Evolutionary conservation across 2,329 filamentous ascomycete species (phyloP).

Genomic region (Calcarisporium arbuscula): DNA sequence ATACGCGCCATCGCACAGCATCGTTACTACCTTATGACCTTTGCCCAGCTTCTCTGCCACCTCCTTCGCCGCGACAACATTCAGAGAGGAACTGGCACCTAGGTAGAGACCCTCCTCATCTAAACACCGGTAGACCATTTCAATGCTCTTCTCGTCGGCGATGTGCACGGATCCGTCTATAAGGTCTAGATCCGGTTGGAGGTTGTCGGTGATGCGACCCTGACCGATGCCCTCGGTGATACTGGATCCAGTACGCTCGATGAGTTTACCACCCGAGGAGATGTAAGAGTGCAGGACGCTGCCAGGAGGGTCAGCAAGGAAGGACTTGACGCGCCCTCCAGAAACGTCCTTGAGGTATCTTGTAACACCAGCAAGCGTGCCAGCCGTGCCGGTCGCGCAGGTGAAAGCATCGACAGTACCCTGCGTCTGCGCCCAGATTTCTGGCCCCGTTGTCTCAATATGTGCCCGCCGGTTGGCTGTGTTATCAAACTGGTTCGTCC

Average conservation of each 20-base stretch:
- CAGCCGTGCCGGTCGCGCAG: slow-evolving; percentile 87
- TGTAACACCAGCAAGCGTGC: slow-evolving; percentile 84
- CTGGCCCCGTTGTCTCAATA: slow-evolving; percentile 92
- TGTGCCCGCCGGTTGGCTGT: slow-evolving; percentile 88
- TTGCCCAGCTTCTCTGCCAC: slow-evolving; percentile 84
- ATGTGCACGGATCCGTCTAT: slow-evolving; percentile 82
- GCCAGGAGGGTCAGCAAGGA: slow-evolving; percentile 89
- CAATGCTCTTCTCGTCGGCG: slow-evolving; percentile 87
- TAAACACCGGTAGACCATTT: slow-evolving; percentile 94
- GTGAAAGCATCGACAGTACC: slow-evolving; percentile 91
- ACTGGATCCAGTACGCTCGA: slow-evolving; percentile 75
- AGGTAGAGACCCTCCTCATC: slow-evolving; percentile 95
- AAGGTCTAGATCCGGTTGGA: slow-evolving; percentile 75
- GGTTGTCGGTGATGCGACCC: slow-evolving; percentile 91
- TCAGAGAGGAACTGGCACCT: slow-evolving; percentile 86
- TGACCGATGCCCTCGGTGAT: slow-evolving; percentile 99
- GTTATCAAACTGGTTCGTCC: slow-evolving; percentile 99
- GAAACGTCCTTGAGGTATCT: slow-evolving; percentile 81
- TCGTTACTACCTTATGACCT: slow-evolving; percentile 86
- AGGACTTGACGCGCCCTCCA: slow-evolving; percentile 72
- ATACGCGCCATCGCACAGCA: slow-evolving; percentile 95
- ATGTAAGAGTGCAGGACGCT: slow-evolving; percentile 92
- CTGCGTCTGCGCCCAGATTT: slow-evolving; percentile 89
- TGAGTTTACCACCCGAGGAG: slow-evolving; percentile 71
- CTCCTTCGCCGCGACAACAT: slow-evolving; percentile 92